phyloP scores from a whole-genome alignment of 2,329 filamentous ascomycete species.

The Rutstroemia sydowiana region DNA sequence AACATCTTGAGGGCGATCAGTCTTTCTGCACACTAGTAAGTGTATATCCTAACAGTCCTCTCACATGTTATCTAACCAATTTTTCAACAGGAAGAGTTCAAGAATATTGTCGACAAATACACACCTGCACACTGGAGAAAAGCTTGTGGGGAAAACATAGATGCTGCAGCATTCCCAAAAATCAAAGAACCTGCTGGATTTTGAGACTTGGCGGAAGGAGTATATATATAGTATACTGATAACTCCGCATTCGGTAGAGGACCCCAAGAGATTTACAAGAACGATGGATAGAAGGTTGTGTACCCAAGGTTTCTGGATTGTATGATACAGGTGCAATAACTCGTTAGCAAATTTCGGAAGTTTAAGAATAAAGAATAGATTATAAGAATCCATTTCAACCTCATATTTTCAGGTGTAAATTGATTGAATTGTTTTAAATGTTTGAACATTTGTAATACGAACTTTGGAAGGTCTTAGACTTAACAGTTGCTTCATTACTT shows the following conservation, averaged over 20 bases:
- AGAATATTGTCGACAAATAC: slow-evolving; percentile 82
- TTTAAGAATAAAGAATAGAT: too few species aligned
- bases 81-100: slow-evolving; percentile 69
- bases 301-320: not conserved
- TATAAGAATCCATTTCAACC: too few species aligned
- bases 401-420: too few species aligned
- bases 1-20: slow-evolving; percentile 79
- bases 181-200: slow-evolving; percentile 29
- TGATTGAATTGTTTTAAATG: too few species aligned
- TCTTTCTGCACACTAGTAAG: slow-evolving; percentile 82
- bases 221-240: too few species aligned
- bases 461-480: too few species aligned
- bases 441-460: too few species aligned
- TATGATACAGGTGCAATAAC: not conserved
- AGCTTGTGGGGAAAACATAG: slow-evolving; percentile 52
- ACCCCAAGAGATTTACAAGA: too few species aligned
- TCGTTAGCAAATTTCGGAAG: too few species aligned
- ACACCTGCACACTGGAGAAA: slow-evolving; percentile 73
- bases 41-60: slow-evolving; percentile 7
- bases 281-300: too few species aligned
- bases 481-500: too few species aligned
- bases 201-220: slow-evolving; percentile 13
- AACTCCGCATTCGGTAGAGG: too few species aligned
- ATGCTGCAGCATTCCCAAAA: slow-evolving; percentile 30
- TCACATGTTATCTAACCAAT: not conserved